These are phyloP conservation scores for Lentithecium fluviatile DNA, from an alignment of 495 filamentous ascomycete genomes.

Conservation along the genomic window DNA sequence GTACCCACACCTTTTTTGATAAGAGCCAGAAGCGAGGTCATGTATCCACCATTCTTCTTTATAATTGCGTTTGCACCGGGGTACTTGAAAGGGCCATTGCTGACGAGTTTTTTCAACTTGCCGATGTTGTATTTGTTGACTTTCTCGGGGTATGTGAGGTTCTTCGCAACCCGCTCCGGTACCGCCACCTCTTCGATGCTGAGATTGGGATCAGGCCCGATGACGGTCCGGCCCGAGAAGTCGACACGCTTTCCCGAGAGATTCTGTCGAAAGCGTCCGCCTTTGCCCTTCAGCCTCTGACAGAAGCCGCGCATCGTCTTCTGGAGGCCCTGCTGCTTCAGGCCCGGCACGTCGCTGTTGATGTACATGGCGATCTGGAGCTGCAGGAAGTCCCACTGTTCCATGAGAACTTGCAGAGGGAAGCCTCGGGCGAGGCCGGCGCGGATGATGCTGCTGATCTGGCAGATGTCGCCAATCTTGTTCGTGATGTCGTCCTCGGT, in stretches of 20 bases:
- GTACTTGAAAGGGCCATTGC: conserved; percentile 71
- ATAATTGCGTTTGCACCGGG: conserved; percentile 83
- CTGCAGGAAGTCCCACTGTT: conserved; percentile 97
- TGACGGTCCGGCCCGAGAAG: conserved; percentile 95
- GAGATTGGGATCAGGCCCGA: conserved; percentile 93
- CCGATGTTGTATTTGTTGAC: conserved; percentile 78
- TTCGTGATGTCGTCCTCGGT: conserved; percentile 96
- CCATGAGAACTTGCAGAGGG: conserved; percentile 85
- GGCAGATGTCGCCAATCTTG: conserved; percentile 89
- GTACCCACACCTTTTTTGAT: background rate
- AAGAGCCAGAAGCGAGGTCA: conserved; percentile 59
- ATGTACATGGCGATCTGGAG: conserved; percentile 95
- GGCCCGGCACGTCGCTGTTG: conserved; percentile 91
- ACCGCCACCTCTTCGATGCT: conserved; percentile 93
- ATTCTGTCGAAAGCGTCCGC: conserved; percentile 95
- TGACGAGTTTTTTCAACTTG: conserved; percentile 70
- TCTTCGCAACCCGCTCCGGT: conserved; percentile 83
- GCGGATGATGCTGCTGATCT: conserved; percentile 79
- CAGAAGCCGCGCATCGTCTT: conserved; percentile 90
- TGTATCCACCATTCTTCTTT: conserved; percentile 52
- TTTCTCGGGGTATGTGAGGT: conserved; percentile 89
- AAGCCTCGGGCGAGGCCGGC: conserved; percentile 76
- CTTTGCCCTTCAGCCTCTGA: conserved; percentile 93
- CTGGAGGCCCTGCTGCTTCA: conserved; percentile 70
- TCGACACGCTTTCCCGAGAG: conserved; percentile 97